A percentile compares a stretch with the other conserved stretches of the same genome.
phyloP scores from a whole-genome alignment of 2,329 filamentous ascomycete species.

The Aspergillus novofumigatus region DNA sequence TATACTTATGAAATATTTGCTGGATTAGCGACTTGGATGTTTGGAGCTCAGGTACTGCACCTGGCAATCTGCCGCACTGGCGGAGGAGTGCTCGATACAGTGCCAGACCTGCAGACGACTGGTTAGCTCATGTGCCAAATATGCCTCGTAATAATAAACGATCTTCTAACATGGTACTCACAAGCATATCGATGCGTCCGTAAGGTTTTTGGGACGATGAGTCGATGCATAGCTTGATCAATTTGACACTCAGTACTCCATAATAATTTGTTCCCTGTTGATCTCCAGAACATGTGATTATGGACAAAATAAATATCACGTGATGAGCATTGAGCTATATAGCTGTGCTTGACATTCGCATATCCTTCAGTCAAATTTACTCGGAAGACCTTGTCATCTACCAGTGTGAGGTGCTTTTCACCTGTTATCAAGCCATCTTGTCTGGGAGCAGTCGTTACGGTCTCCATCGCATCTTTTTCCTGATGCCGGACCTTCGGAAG shows the following conservation, averaged over 20 bases:
- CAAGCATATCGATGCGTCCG: constrained; percentile 44
- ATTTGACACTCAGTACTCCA: not conserved
- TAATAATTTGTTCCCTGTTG: not conserved
- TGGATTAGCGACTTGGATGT: constrained; percentile 29
- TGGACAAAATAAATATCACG: not conserved
- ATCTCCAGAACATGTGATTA: not conserved
- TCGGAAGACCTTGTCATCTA: not conserved
- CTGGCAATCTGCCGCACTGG: constrained; percentile 34
- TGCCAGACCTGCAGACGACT: constrained; percentile 32
- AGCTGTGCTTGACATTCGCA: not conserved
- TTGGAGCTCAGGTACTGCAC: constrained; percentile 16
- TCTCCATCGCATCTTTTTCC: not conserved
- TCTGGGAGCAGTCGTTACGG: not conserved
- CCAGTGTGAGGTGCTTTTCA: not conserved
- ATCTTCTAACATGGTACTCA: constrained; percentile 19
- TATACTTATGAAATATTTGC: constrained; percentile 37
- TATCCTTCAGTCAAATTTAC: not conserved
- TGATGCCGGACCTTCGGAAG: not conserved
- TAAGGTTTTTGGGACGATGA: constrained; percentile 31
- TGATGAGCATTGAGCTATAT: not conserved
- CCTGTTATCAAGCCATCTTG: not conserved
- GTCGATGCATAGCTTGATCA: constrained; percentile 34
- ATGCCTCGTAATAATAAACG: not conserved
- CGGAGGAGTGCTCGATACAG: constrained; percentile 45
- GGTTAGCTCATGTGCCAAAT: constrained; percentile 1